These are phyloP conservation scores for rapeseed (Brassica napus) DNA, from an alignment of 345 rosid genomes.

Conservation along the genomic window DNA sequence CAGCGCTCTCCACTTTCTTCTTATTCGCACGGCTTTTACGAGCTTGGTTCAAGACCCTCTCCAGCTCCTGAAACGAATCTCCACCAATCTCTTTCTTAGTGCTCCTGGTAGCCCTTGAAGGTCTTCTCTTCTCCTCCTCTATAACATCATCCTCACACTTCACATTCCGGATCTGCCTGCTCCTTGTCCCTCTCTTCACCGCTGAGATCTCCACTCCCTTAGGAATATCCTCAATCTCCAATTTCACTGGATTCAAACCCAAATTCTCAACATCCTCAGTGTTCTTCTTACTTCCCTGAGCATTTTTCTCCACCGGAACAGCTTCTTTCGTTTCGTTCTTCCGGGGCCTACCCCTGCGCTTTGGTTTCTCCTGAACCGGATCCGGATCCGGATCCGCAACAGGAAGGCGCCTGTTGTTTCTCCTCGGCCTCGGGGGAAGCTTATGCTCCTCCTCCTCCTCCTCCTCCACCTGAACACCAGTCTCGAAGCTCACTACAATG, in stretches of 20 bases:
- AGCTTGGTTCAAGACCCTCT: constrained; percentile 28
- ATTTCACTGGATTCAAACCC: constrained; percentile 26
- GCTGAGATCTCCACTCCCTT: constrained; percentile 7
- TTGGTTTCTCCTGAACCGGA: constrained; percentile 25
- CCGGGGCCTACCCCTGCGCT: constrained; percentile 23
- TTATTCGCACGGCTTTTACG: constrained; percentile 31
- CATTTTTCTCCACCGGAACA: constrained; percentile 24
- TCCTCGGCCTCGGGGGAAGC: constrained; percentile 43
- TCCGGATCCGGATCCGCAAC: constrained; percentile 29
- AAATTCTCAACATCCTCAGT: constrained; percentile 13
- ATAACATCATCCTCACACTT: constrained; percentile 1
- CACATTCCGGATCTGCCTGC: constrained; percentile 28
- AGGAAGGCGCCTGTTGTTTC: constrained; percentile 41
- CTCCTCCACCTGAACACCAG: constrained; percentile 16
- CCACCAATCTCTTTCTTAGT: constrained; percentile 37
- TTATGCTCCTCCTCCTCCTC: constrained; percentile 3
- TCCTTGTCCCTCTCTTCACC: constrained; percentile 39
- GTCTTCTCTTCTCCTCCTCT: constrained; percentile 14
- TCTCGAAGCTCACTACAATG: constrained; percentile 45
- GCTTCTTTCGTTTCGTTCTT: constrained; percentile 24
- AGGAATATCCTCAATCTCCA: constrained; percentile 33
- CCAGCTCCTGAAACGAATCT: constrained; percentile 28
- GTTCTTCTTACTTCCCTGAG: constrained; percentile 27
- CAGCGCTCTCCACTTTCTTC: constrained; percentile 19
- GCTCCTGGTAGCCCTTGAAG: constrained; percentile 44